These are phyloP conservation scores for Sugiyamaella americana DNA, from an alignment of 805 yeast species.

Conservation along the genomic window DNA sequence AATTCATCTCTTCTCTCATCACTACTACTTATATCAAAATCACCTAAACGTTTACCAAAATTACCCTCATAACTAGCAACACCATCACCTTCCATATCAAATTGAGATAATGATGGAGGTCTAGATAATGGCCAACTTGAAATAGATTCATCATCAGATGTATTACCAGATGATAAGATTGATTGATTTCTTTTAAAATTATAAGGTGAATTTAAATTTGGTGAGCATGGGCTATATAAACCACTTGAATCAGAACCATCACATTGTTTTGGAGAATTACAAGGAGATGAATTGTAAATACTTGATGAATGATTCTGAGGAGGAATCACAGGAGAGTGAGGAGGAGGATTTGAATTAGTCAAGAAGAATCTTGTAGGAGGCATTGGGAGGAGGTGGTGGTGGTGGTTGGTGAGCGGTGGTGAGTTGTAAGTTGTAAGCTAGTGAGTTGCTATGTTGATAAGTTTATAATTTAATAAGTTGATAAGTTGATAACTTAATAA, in stretches of 20 bases:
- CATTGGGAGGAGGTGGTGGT: no score
- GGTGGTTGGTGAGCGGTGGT: no score
- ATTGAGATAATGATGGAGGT: slow-evolving; percentile 9
- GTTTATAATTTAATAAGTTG: no score
- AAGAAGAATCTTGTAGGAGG: slow-evolving; percentile 11
- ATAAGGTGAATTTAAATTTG: background rate
- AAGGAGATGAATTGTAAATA: no score
- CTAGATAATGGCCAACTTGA: slow-evolving; percentile 13
- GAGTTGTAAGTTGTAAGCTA: no score
- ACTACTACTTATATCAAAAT: background rate
- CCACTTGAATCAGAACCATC: background rate
- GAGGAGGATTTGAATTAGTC: slow-evolving; percentile 12
- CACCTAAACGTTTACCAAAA: background rate
- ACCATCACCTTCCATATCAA: background rate
- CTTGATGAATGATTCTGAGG: background rate
- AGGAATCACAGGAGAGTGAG: background rate
- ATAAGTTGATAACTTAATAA: no score
- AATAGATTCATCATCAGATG: slow-evolving; percentile 14
- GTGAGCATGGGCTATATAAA: background rate
- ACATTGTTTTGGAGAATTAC: no score
- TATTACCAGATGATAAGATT: background rate
- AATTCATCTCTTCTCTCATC: background rate
- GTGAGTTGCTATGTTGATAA: no score
- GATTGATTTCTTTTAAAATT: background rate
- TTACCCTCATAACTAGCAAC: background rate